Percentiles rank a stretch among this genome's conserved stretches.
Conservation (phyloP, 371 early-diverging fungal species). For the Zopfochytrium polystomum region DNA sequence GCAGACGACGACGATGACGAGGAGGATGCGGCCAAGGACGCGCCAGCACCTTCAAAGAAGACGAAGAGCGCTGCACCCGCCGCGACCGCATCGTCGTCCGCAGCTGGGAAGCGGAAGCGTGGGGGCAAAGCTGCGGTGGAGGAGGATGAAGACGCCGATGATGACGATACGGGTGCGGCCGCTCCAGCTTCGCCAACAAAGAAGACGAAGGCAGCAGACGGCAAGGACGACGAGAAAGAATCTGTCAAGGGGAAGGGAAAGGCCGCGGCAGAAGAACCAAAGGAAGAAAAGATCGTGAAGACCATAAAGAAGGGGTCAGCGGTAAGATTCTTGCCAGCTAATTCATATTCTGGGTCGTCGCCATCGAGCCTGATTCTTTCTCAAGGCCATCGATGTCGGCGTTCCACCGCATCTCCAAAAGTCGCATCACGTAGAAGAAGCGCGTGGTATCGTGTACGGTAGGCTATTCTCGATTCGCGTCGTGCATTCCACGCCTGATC, state of each 20-base stretch:
- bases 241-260: constrained; percentile 7
- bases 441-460: constrained; percentile 29
- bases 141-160: constrained; percentile 2
- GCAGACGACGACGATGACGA: too few relatives aligned
- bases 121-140: not conserved
- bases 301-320: constrained; percentile 35
- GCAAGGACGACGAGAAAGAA: not conserved
- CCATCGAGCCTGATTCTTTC: not conserved
- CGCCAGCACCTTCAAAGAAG: too few relatives aligned
- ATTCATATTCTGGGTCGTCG: not conserved
- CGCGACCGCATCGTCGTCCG: too few relatives aligned
- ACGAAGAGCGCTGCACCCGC: too few relatives aligned
- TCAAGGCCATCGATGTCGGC: constrained; percentile 28
- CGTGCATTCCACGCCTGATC: not conserved
- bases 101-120: not conserved
- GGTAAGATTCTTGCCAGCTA: constrained; percentile 10
- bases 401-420: constrained; percentile 7
- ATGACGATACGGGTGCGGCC: not conserved
- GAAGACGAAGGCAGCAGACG: not conserved
- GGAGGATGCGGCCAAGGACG: too few relatives aligned
- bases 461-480: not conserved
- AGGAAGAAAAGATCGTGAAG: constrained; percentile 26
- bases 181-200: not conserved
- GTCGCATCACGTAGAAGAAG: constrained; percentile 27
- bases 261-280: not conserved